Conservation (phyloP, 2,329 filamentous ascomycete species). For the Monosporascus ibericus region DNA sequence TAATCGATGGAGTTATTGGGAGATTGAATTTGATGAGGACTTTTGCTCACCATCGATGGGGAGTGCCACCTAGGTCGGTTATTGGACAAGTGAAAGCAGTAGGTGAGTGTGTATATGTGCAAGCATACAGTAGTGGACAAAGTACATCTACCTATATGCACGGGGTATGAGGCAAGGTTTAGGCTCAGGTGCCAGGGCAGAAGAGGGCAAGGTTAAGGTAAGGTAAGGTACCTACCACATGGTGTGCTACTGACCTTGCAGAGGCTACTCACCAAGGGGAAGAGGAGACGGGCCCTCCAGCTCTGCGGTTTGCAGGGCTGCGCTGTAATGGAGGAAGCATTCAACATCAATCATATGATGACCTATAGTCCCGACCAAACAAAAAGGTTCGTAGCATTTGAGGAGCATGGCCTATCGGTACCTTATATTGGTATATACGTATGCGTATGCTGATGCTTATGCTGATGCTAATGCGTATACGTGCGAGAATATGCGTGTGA, state of each 20-base stretch:
- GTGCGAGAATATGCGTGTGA: background rate
- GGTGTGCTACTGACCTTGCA: background rate
- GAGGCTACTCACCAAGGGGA: background rate
- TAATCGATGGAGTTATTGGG: background rate
- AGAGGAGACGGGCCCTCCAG: background rate
- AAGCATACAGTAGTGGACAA: background rate
- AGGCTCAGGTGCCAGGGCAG: background rate
- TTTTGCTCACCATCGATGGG: background rate
- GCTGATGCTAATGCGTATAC: background rate
- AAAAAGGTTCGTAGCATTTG: background rate
- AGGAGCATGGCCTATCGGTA: background rate
- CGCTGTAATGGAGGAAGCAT: background rate
- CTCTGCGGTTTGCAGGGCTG: background rate
- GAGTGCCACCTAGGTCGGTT: background rate
- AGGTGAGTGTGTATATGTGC: background rate
- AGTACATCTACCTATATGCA: background rate
- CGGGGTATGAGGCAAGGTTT: background rate
- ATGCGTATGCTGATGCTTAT: background rate
- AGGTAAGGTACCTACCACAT: background rate
- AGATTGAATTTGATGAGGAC: background rate
- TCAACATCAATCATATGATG: background rate
- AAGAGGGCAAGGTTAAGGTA: too few relatives aligned
- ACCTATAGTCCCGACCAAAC: background rate
- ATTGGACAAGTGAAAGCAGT: background rate
- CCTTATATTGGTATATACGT: background rate